A percentile compares a stretch with the other conserved stretches of the same genome.
These are phyloP conservation scores for Chamaenerion angustifolium DNA, from an alignment of 345 rosid genomes.

Conservation along the genomic window DNA sequence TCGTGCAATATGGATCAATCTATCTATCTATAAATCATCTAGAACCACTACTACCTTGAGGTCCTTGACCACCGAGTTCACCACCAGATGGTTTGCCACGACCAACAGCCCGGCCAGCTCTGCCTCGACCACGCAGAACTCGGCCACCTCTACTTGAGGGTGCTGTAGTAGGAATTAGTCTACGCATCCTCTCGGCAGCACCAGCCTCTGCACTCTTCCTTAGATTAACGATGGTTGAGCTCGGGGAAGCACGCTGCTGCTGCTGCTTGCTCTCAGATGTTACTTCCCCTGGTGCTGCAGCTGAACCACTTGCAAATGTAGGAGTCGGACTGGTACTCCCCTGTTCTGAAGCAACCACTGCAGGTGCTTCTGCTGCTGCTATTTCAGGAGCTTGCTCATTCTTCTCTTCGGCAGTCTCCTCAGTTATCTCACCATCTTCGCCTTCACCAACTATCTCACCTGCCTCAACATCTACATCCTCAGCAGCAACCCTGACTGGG, in stretches of 20 bases:
- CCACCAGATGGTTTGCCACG: constrained; percentile 10
- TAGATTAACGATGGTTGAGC: constrained; percentile 35
- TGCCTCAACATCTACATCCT: constrained; percentile 17
- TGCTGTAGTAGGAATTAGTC: constrained; percentile 19
- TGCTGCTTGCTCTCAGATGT: not conserved
- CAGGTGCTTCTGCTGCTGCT: constrained; percentile 15
- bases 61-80: constrained; percentile 8
- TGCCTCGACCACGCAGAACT: constrained; percentile 16
- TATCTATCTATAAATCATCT: too few species aligned
- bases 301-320: too few species aligned
- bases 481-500: constrained; percentile 41
- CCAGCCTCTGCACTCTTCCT: constrained; percentile 43
- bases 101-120: constrained; percentile 9
- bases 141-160: constrained; percentile 25
- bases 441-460: constrained; percentile 28
- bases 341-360: not conserved
- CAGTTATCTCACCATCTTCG: constrained; percentile 44
- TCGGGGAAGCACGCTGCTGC: constrained; percentile 11
- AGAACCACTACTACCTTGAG: too few species aligned
- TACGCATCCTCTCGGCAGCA: constrained; percentile 42
- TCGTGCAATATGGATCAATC: too few species aligned
- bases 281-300: too few species aligned
- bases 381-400: constrained; percentile 10
- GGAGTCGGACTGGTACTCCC: too few species aligned
- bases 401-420: constrained; percentile 35